phyloP scores from a whole-genome alignment of 176 grass and related monocot species.

The Cenchrus americanus region DNA sequence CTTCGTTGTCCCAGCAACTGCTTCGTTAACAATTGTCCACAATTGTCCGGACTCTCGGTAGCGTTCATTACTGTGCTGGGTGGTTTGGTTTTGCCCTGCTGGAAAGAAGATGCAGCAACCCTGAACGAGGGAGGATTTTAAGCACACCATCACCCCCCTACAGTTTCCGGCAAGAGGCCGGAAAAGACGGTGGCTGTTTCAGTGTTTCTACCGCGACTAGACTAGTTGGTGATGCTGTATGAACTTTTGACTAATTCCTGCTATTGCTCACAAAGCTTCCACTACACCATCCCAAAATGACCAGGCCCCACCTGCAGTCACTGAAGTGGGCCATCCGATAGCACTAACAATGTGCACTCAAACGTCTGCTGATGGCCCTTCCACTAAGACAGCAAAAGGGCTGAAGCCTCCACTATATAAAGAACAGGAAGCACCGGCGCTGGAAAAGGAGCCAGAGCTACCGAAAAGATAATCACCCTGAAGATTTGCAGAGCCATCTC shows the following conservation, averaged over 20 bases:
- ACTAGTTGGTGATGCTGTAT: not conserved
- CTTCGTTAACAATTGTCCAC: too few relatives aligned
- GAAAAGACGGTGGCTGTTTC: not conserved
- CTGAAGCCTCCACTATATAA: slow-evolving; percentile 8
- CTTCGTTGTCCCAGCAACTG: too few relatives aligned
- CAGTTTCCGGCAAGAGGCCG: not conserved
- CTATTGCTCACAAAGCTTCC: not conserved
- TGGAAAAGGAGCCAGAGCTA: slow-evolving; percentile 16
- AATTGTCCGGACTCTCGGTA: not conserved
- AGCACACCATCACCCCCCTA: not conserved
- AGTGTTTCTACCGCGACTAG: not conserved
- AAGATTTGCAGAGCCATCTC: slow-evolving; percentile 7
- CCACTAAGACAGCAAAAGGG: not conserved
- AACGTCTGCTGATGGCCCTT: slow-evolving; percentile 4
- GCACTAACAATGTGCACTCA: not conserved
- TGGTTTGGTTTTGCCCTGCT: not conserved
- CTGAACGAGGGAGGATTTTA: not conserved
- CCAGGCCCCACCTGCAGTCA: not conserved
- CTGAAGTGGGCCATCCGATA: not conserved
- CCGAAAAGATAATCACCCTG: not conserved
- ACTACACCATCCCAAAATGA: not conserved
- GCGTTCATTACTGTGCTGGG: not conserved
- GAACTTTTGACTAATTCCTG: not conserved
- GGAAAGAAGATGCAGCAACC: not conserved
- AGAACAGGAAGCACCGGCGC: not conserved